Base-by-base conservation (phyloP, 495 filamentous ascomycete species). In the Xylaria intraflava region DNA sequence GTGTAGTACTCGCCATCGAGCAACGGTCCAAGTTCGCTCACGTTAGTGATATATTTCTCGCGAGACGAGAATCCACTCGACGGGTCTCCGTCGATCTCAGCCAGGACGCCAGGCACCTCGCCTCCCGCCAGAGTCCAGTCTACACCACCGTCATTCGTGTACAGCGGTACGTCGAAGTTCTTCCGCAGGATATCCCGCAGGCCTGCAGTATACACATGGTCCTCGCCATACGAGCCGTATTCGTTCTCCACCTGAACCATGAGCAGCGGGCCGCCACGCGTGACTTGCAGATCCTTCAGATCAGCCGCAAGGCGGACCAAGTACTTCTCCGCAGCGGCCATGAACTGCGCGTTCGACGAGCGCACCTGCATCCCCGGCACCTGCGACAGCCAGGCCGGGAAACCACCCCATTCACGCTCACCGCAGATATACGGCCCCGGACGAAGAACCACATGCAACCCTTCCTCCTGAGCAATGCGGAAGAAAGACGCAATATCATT, bases 201-300 rank as follows among this genome's bases (percentile, higher is more conserved):
- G 0, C 60, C 65, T 11, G 56, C 46, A 16, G 65, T 71, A 42
- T 78, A 76, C 1, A 46, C 52, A 35, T 74, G 70, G 45, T 78
- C 64, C 29, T 51, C 57, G 0, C 72, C 72, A 36, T 70, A 76
- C 26, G 67, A 72, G 3, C 74, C 74, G 49, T 78, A 78, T 48
- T 78, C 75, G 46, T 78, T 78, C 51, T 78, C 75, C 16, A 76
- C 65, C 49, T 78, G 75, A 9, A 72, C 66, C 72, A 77, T 73
- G 16, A 78, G 36, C 16, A 78, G 62, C 5, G 73, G 73, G 7
- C 75, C 75, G 3, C 72, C 72, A 1, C 68, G 53, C 14, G 64
- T 70, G 19, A 70, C 56, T 44, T 69, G 66, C 24, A 72, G 51
- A n/a, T 59, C 45, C 24, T 36, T 4, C 16, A 76, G 38, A 23